Evolutionary conservation across 2,329 filamentous ascomycete species (phyloP), one percentile per base, ranked within the genome.

Genomic region (Aspergillus udagawae): DNA sequence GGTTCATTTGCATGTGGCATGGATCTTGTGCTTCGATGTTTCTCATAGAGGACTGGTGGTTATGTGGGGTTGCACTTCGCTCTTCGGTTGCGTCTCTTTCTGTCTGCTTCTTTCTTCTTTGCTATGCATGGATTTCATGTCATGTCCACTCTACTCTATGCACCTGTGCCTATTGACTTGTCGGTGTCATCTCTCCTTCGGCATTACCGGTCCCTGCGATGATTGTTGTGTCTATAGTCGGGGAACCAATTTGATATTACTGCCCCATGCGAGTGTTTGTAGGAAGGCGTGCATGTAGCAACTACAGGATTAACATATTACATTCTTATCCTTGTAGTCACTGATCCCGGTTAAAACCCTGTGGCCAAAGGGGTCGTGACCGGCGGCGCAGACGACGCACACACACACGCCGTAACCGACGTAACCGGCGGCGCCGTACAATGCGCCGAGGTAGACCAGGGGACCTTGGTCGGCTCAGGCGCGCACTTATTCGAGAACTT

Each of bases 341-440:
- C 28, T 2, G 10, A 29, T 4, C 28, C 10, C 10, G 4, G 10
- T 27, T 56, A 61, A 48, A 54, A 23, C 23, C 51, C 53, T n/a
- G 61, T 60, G 42, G 64, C 67, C 51, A 70, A 57, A 20, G 65
- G 63, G 2, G 68, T 70, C 0, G 68, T 71, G 42, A 73, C 69
- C 8, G 69, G 67, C 10, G 59, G 58, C 7, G 67, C 69, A 51
- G 67, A 66, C 20, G 66, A 65, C 38, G 63, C 57, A 59, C 70
- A 73, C 49, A 73, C 65, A 61, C 70, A 73, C 9, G 49, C 60
- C 17, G 65, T 48, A 6, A 63, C 63, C 20, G 68, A 71, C 0
- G 69, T 64, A n/a, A 70, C 65, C 4, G 71, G 71, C 4, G 70
- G 69, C 56, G 55, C 66, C 0, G 69, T 73, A 55, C 72, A 75